These are phyloP conservation scores for Nymphaea thermarum DNA, from an alignment of 164 flowering plant genomes.

Conservation along the genomic window DNA sequence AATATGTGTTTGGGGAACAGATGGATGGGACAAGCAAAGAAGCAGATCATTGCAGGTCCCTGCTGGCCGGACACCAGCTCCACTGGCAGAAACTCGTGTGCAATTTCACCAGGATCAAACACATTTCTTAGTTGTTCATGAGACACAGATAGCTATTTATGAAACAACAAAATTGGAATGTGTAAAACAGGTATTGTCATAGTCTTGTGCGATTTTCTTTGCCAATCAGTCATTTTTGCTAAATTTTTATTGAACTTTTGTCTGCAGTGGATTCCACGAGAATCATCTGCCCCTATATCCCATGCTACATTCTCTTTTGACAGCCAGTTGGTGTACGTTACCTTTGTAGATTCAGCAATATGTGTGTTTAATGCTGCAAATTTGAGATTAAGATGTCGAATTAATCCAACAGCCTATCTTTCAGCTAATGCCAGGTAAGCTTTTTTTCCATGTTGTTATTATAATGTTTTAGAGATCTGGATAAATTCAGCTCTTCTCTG, in stretches of 20 bases:
- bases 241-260: background rate
- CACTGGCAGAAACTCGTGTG: conserved; percentile 72
- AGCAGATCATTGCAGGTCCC: conserved; percentile 57
- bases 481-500: background rate
- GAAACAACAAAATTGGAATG: conserved; percentile 74
- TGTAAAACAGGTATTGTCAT: conserved; percentile 51
- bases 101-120: conserved; percentile 87
- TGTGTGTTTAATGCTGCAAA: conserved; percentile 48
- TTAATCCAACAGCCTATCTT: conserved; percentile 55
- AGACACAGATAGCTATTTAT: conserved; percentile 78
- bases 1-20: conserved; percentile 89
- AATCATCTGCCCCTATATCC: conserved; percentile 58
- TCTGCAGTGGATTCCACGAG: conserved; percentile 58
- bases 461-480: background rate
- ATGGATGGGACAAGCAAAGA: conserved; percentile 81
- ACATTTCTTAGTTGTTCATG: conserved; percentile 74
- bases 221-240: background rate
- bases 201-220: background rate
- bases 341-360: conserved; percentile 71
- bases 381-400: conserved; percentile 63
- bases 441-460: background rate
- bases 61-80: conserved; percentile 34
- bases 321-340: conserved; percentile 70
- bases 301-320: conserved; percentile 90
- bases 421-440: conserved; percentile 49